Evolutionary conservation across 495 filamentous ascomycete species (phyloP), one percentile per base, ranked within the genome.

Genomic region (Penicillium canescens): DNA sequence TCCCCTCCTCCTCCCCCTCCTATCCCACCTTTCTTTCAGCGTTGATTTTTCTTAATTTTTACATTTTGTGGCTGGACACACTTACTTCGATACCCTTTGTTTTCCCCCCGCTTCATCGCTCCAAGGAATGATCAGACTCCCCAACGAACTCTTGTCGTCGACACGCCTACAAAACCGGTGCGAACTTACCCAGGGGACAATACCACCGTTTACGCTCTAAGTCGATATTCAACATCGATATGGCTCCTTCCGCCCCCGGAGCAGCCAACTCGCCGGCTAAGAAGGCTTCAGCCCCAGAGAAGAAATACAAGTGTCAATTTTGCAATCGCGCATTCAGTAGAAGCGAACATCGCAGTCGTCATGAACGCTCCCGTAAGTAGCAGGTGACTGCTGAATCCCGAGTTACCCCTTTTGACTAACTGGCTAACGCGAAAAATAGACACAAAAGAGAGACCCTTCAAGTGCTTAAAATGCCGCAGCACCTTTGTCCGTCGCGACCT

Each of bases 281-380:
- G 67, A 84, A 85, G 64, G 79, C 88, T 54, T 79, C 80, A 33
- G 78, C 82, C 41, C 89, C 92, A 39, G 92, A 97, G 78, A 91
- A 92, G 79, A 97, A 96, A 74, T 98, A 98, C 84, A 96, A 98
- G 74, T 98, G 94, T 77, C 91, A 96, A 81, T 98, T 96, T 74
- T 98, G 94, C 79, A 90, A 89, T 72, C 84, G 94, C 67, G 94
- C 94, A 48, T 98, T 98, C 70, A 96, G 91, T 77, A 82, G 95
- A 69, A 96, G 91, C 69, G 95, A 98, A 72, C 94, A 98, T 74
- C 85, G 95, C 57, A 96, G 91, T 74, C 81, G 94, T 77, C 94
- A 98, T 76, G 94, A 98, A 73, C 82, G 94, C 73, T 96, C 92
- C 63, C 94, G 94, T 98, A 92, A 83, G 94, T 94, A 23, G 34